phyloP scores from a whole-genome alignment of 1,284 basidiomycete genomes.

The Polyporus tsugae region DNA sequence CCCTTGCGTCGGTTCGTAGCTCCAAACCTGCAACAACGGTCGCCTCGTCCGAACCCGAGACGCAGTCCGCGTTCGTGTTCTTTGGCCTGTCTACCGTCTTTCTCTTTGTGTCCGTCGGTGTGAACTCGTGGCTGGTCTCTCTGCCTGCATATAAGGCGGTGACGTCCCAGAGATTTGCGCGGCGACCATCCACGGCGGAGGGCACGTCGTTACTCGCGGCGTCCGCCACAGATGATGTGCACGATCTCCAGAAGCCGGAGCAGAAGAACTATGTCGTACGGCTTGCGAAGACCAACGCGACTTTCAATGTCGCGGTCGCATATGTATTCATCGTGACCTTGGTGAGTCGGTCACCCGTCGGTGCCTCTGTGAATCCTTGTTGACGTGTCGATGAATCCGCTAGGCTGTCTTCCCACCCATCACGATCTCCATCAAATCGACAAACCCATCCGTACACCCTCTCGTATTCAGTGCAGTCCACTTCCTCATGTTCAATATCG shows the following conservation, averaged over 20 bases:
- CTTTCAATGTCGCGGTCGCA: conserved; percentile 76
- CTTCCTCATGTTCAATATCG: conserved; percentile 78
- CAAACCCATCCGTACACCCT: conserved; percentile 64
- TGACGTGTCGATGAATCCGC: neutral
- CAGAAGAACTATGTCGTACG: conserved; percentile 50
- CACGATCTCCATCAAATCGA: conserved; percentile 77
- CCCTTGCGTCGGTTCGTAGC: conserved; percentile 56
- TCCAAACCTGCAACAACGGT: conserved; percentile 47
- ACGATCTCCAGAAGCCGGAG: conserved; percentile 21
- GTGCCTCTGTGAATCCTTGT: no score
- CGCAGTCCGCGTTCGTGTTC: conserved; percentile 73
- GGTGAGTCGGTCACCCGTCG: conserved; percentile 52
- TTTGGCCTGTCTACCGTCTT: conserved; percentile 76
- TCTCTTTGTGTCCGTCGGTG: conserved; percentile 57
- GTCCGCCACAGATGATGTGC: conserved; percentile 18
- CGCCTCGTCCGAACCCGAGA: conserved; percentile 49
- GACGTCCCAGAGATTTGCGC: conserved; percentile 48
- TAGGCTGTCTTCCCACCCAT: conserved; percentile 89
- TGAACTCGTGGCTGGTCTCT: conserved; percentile 64
- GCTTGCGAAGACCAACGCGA: conserved; percentile 69
- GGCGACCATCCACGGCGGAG: conserved; percentile 13
- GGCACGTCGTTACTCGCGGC: conserved; percentile 20
- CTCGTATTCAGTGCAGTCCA: conserved; percentile 76
- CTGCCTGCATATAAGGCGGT: conserved; percentile 66
- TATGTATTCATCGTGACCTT: conserved; percentile 84